Base-by-base conservation (phyloP, 2,329 filamentous ascomycete genomes). In the Thermochaetoides dissita region DNA sequence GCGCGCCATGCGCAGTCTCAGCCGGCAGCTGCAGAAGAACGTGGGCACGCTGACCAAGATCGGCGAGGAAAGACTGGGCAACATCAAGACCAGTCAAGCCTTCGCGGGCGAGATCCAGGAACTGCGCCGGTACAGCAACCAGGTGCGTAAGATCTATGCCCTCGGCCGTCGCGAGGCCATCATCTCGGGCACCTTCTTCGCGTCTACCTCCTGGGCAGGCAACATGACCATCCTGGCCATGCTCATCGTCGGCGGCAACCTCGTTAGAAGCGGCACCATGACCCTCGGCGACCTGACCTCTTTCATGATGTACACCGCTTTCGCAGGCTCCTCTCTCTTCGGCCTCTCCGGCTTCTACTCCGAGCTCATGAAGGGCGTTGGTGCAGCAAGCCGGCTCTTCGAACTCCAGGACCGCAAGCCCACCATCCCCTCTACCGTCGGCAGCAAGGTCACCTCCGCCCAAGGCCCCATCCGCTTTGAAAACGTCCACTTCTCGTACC, bases 271-370 rank as follows among this genome's bases (percentile, higher is more conserved):
- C 8, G 91, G 91, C 2, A 70, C 79, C 35, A 91, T 98, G 66
- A 85, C 77, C 7, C 79, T 96, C 38, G 91, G 91, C 53, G 89
- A 98, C 51, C 65, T 98, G 36, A 93, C 91, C 1, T 94, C 87
- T 0, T 98, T 98, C 63, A 74, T 98, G 66, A 96, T 98, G 89
- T 98, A 96, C 62, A 94, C 88, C 3, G 89, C 85, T 3, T 96
- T 79, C 60, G 76, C 77, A 6, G 77, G 77, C 3, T 91, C 84
- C 38, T 94, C 85, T 62, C 74, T 98, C 49, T 94, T 96, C 53
- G 91, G 91, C 4, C 69, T 98, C 2, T 94, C 87, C 4, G 86
- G 84, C 43, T 98, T 98, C 64, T 98, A 95, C 63, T 94, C 88
- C 0, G 91, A 98, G 59, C 71, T 98, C 47, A 98, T 98, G 91